Percentiles rank a stretch among this genome's conserved stretches.
Evolutionary conservation across 2,329 filamentous ascomycete genomes (phyloP).

Genomic region (Colletotrichum spinosum): DNA sequence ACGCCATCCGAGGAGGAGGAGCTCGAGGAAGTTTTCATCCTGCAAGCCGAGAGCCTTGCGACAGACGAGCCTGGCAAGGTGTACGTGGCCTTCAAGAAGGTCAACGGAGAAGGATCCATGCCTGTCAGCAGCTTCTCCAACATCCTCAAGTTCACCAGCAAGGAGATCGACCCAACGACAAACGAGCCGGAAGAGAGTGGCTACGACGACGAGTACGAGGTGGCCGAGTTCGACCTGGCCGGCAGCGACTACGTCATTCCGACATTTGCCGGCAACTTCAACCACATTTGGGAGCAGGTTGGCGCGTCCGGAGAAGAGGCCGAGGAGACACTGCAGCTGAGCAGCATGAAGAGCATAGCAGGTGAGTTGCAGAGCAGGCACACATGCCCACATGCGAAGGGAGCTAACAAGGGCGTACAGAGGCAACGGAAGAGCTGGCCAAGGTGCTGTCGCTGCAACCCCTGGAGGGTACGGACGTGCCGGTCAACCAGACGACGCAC

Average conservation of each 20-base stretch:
- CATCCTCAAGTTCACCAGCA: conserved; percentile 94
- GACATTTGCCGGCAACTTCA: conserved; percentile 93
- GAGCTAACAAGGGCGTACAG: conserved; percentile 57
- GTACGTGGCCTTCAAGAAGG: conserved; percentile 94
- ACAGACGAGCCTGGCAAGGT: conserved; percentile 92
- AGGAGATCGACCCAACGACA: conserved; percentile 97
- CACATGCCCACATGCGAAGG: background rate
- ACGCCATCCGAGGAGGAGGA: conserved; percentile 85
- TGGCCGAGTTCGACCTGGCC: conserved; percentile 90
- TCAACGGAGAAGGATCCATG: conserved; percentile 79
- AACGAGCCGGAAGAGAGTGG: conserved; percentile 90
- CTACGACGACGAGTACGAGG: conserved; percentile 98
- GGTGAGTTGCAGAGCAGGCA: conserved; percentile 67
- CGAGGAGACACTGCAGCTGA: conserved; percentile 89
- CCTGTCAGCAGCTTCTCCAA: conserved; percentile 89
- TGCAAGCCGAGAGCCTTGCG: conserved; percentile 83
- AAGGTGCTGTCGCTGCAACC: conserved; percentile 91
- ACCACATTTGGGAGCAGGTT: conserved; percentile 94
- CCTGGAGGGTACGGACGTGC: conserved; percentile 92
- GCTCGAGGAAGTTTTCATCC: conserved; percentile 91
- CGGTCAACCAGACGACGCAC: conserved; percentile 88
- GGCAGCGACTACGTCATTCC: conserved; percentile 96
- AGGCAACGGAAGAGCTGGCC: conserved; percentile 91
- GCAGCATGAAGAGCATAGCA: conserved; percentile 89
- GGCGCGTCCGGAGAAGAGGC: conserved; percentile 90